Base-by-base conservation (phyloP, 768 basidiomycete species). In the Phaeotremella fagi region DNA sequence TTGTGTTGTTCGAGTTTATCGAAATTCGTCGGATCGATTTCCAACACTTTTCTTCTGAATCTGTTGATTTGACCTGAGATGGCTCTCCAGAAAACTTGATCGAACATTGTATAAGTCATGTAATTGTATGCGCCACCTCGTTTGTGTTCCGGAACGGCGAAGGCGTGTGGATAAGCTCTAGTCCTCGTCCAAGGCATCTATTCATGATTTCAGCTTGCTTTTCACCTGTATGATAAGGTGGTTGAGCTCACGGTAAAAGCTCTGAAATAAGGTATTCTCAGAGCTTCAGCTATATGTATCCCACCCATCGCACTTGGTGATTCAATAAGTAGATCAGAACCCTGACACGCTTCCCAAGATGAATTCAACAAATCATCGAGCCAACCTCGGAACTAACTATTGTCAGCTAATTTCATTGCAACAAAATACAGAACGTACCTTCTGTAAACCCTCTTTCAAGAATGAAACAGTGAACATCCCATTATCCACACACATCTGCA, bases 111-210 rank as follows among this genome's bases (percentile, higher is more conserved):
- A 71, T 91, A 94, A 3, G 90, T 85, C 92, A 99, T 95, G 74
- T 97, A 99, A 70, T 99, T 99, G 75, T 98, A 99, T 55, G 88
- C 80, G 24, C 94, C 94, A 11, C 94, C 95, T 85, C 95, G 90
- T 85, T 95, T 97, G 64, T 82, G 84, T 48, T 98, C 95, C 2
- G 95, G 95, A 2, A 97, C 95, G 14, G 91, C 95, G 63, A 99
- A 94, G 2, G 94, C 92, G 70, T 98, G 94, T 66, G 95, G 94
- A 74, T 98, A 99, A 4, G 88, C 91, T 66, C 90, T 82, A 24
- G 94, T 98, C 48, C 94, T 81, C 12, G 89, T 86, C 92, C 94
- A 98, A 0, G 88, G 89, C 95, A 97, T 98, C 61, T 63, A 33
- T n/a, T 18, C 20, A 33, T 11, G 22, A 3, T 5, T 22, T 45